Base-by-base conservation (phyloP, 495 filamentous ascomycete genomes). In the Penicillium chermesinum region DNA sequence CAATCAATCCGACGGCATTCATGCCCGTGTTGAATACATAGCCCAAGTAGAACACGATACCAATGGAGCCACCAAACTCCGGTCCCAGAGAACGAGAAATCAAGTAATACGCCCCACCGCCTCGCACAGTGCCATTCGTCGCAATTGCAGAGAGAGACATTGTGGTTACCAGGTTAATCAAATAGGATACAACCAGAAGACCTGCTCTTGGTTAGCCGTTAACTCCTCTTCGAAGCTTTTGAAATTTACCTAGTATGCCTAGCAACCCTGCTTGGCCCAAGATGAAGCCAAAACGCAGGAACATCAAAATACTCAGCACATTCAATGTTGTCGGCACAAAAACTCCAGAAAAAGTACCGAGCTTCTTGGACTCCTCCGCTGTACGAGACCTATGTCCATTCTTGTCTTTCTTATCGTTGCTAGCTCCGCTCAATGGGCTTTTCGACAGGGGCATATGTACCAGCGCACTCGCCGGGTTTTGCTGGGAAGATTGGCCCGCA, bases 231-330 rank as follows among this genome's bases (percentile, higher is more conserved):
- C 39, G 13, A 43, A 12, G 34, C 5, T 32, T 19, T 19, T 17
- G 8, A 16, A 17, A 32, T 66, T 57, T 72, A 88, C 87, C 87
- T 63, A 93, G 65, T 63, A 89, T 93, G 14, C 88, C 89, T 34
- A 93, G 48, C 30, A 95, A 62, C 27, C 89, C 89, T 52, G 80
- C 78, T 59, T 91, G 84, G 21, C 89, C 89, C 25, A 91, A 66
- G 46, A 91, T 85, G 47, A 86, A 83, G 4, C 86, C 86, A 57
- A 91, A 91, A 20, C 87, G 76, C 62, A 91, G 71, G 68, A 95
- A 95, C 89, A 94, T 93, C 35, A 95, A 79, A 71, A 95, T 95
- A 52, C 87, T 91, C 39, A 94, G 68, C n/a, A 94, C 88, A 65
- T 94, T 95, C 54, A 93, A 67, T 38, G 81, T 89, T 5, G 88